Conservation (phyloP, 1,139 yeast genomes). For the Candida neerlandica region DNA sequence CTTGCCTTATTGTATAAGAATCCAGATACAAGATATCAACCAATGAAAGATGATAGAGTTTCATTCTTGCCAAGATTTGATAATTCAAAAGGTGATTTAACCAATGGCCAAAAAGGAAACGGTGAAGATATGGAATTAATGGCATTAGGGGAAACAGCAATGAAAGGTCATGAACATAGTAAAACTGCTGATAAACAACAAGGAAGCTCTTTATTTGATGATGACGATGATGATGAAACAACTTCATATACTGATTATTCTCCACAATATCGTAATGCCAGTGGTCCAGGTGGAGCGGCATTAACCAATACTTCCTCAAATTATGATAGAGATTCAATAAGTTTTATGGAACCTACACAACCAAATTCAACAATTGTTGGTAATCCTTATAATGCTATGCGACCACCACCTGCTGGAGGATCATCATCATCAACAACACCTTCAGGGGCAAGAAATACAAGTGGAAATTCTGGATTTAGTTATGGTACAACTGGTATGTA, state of each 20-base stretch:
- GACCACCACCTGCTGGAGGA: slow-evolving; percentile 8
- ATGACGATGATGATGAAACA: slow-evolving; percentile 27
- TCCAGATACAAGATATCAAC: slow-evolving; percentile 95
- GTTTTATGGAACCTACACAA: slow-evolving; percentile 43
- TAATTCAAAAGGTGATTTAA: slow-evolving; percentile 43
- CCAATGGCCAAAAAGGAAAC: slow-evolving; percentile 17
- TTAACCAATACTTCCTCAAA: slow-evolving; percentile 13
- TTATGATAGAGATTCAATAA: slow-evolving; percentile 34
- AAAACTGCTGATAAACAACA: slow-evolving; percentile 22
- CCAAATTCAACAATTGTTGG: slow-evolving; percentile 50
- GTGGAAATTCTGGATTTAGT: slow-evolving; percentile 15
- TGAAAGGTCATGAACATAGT: slow-evolving; percentile 69
- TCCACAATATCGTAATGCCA: slow-evolving; percentile 3
- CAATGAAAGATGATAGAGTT: slow-evolving; percentile 95
- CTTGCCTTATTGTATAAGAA: slow-evolving; percentile 84
- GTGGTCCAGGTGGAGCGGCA: slow-evolving; percentile 9
- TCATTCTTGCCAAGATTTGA: slow-evolving; percentile 74
- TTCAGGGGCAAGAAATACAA: slow-evolving; percentile 1
- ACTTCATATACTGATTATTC: slow-evolving; percentile 28
- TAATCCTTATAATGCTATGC: slow-evolving; percentile 36
- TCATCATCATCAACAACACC: too few relatives aligned
- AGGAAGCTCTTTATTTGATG: slow-evolving; percentile 34
- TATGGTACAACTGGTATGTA: slow-evolving; percentile 16
- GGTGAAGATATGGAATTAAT: slow-evolving; percentile 75
- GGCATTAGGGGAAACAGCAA: slow-evolving; percentile 87